These are phyloP conservation scores for Ensete ventricosum DNA, from an alignment of 176 grass and related monocot species.

Conservation along the genomic window DNA sequence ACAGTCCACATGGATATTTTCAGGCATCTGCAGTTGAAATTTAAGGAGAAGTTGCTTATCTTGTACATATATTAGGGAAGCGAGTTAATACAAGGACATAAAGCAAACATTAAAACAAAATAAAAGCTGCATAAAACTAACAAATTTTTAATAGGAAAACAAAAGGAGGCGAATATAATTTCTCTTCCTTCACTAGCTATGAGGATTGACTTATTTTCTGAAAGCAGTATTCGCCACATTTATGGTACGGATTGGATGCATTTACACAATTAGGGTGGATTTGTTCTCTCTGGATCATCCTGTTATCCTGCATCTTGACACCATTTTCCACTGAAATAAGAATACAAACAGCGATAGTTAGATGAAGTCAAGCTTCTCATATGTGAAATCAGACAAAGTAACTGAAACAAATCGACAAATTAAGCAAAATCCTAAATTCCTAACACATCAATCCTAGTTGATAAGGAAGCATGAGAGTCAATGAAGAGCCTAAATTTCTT, in stretches of 20 bases:
- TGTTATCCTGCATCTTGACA: conserved; percentile 28
- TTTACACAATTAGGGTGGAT: conserved; percentile 59
- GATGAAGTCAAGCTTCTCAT: background rate
- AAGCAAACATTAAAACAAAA: background rate
- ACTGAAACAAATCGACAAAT: background rate
- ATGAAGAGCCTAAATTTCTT: background rate
- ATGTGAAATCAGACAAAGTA: background rate
- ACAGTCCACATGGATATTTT: background rate
- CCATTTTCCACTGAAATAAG: background rate
- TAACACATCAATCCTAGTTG: too few species aligned
- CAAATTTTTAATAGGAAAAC: background rate
- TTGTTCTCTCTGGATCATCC: conserved; percentile 27
- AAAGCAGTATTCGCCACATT: conserved; percentile 54
- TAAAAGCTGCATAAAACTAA: background rate
- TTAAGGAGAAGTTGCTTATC: background rate
- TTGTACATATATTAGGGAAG: background rate
- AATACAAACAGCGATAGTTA: background rate
- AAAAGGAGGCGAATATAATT: background rate
- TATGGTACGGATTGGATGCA: conserved; percentile 86
- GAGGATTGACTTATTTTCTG: conserved; percentile 25
- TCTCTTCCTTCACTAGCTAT: conserved; percentile 17
- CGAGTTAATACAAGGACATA: background rate
- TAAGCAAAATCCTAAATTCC: background rate
- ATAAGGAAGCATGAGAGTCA: background rate
- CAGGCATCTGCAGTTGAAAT: background rate